Evolutionary conservation across 306 rosid species (phyloP).

Genomic region (Lathyrus sativus): DNA sequence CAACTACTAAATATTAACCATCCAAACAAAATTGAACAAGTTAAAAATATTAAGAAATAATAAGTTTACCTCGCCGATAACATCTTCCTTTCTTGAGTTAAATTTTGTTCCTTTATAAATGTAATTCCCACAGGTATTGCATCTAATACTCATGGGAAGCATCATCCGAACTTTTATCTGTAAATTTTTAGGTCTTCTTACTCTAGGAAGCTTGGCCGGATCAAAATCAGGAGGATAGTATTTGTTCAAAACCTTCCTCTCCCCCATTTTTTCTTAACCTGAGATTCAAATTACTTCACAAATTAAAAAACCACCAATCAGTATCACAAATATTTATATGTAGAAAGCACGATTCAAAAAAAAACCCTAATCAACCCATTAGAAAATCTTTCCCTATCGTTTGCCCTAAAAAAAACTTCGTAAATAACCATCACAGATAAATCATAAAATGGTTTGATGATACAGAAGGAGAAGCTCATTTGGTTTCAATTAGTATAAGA

Average conservation of each 20-base stretch:
- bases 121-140: slow-evolving; percentile 74
- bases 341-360: too few relatives aligned
- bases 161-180: slow-evolving; percentile 96
- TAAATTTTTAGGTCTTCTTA: slow-evolving; percentile 70
- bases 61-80: slow-evolving; percentile 46
- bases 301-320: background rate
- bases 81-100: slow-evolving; percentile 55
- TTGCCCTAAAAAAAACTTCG: too few relatives aligned
- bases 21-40: background rate
- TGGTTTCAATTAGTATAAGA: too few relatives aligned
- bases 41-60: background rate
- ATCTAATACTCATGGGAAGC: slow-evolving; percentile 98
- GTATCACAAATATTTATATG: background rate
- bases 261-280: slow-evolving; percentile 69
- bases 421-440: too few relatives aligned
- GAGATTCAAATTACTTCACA: slow-evolving; percentile 8
- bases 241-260: slow-evolving; percentile 85
- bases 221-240: slow-evolving; percentile 95
- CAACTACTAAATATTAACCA: background rate
- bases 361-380: too few relatives aligned
- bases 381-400: too few relatives aligned
- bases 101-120: slow-evolving; percentile 57
- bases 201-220: slow-evolving; percentile 78
- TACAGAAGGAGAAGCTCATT: too few relatives aligned
- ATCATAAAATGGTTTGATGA: too few relatives aligned